phyloP scores from a whole-genome alignment of 2,329 filamentous ascomycete species.

The Tothia fuscella region DNA sequence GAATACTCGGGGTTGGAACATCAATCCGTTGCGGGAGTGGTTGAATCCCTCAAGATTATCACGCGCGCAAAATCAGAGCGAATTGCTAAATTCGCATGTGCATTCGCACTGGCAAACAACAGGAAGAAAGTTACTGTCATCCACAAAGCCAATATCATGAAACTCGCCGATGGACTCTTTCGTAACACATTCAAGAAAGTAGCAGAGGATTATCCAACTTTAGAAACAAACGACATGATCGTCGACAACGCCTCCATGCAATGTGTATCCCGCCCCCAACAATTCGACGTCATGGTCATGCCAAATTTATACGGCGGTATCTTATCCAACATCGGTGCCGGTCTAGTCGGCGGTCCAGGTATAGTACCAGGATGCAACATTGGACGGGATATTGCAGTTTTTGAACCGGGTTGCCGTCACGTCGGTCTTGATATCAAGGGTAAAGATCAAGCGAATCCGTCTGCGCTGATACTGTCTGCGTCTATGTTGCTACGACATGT shows the following conservation, averaged over 20 bases:
- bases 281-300: slow-evolving; percentile 99
- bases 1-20: slow-evolving; percentile 99
- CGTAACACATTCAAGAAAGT: slow-evolving; percentile 91
- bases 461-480: slow-evolving; percentile 84
- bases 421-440: slow-evolving; percentile 99
- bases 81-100: slow-evolving; percentile 97
- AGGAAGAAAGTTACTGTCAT: slow-evolving; percentile 99
- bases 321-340: slow-evolving; percentile 95
- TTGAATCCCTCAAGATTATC: slow-evolving; percentile 99
- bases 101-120: slow-evolving; percentile 96
- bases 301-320: slow-evolving; percentile 98
- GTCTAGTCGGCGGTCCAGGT: slow-evolving; percentile 90
- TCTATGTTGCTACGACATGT: slow-evolving; percentile 97
- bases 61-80: slow-evolving; percentile 98
- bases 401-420: slow-evolving; percentile 98
- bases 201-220: slow-evolving; percentile 86
- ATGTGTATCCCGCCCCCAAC: slow-evolving; percentile 88
- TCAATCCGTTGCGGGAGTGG: slow-evolving; percentile 90
- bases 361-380: slow-evolving; percentile 99
- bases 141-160: slow-evolving; percentile 99
- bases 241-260: slow-evolving; percentile 99
- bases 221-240: slow-evolving; percentile 98
- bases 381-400: slow-evolving; percentile 95
- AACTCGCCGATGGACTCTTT: slow-evolving; percentile 97
- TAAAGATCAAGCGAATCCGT: slow-evolving; percentile 98